These are phyloP conservation scores for Sideroxylon spinosum DNA, from an alignment of 179 eudicot species.

Conservation along the genomic window DNA sequence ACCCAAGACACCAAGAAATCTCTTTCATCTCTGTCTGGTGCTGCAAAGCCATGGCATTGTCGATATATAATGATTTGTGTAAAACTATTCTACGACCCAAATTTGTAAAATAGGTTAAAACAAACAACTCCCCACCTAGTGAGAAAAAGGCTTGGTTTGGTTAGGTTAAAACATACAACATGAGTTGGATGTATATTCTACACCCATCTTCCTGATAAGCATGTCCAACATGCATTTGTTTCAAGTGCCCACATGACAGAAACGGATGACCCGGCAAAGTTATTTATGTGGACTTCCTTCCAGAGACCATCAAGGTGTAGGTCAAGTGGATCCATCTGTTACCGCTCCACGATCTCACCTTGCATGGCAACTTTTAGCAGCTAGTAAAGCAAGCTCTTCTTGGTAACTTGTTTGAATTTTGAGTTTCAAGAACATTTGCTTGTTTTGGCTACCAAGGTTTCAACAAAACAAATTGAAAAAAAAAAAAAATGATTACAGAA, in stretches of 20 bases:
- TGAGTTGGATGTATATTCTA: not conserved
- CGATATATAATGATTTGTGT: too few relatives aligned
- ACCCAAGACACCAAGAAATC: not conserved
- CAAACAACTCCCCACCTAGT: too few relatives aligned
- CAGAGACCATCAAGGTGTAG: not conserved
- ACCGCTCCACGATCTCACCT: not conserved
- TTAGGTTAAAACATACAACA: not conserved
- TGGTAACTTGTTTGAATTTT: not conserved
- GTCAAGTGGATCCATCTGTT: not conserved
- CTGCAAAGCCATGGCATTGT: not conserved
- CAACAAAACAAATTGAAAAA: constrained; percentile 2
- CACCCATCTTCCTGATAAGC: not conserved
- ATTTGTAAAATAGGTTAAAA: not conserved
- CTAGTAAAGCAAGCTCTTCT: not conserved
- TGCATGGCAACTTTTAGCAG: not conserved
- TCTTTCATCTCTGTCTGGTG: not conserved
- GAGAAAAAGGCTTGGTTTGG: too few relatives aligned
- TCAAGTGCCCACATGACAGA: not conserved
- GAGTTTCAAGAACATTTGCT: not conserved
- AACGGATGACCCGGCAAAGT: not conserved
- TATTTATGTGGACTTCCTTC: not conserved
- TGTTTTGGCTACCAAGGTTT: not conserved
- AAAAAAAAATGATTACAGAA: not conserved
- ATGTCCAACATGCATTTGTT: not conserved
- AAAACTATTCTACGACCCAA: not conserved